Evolutionary conservation across 768 basidiomycete species (phyloP).

Genomic region (Megacollybia marginata): DNA sequence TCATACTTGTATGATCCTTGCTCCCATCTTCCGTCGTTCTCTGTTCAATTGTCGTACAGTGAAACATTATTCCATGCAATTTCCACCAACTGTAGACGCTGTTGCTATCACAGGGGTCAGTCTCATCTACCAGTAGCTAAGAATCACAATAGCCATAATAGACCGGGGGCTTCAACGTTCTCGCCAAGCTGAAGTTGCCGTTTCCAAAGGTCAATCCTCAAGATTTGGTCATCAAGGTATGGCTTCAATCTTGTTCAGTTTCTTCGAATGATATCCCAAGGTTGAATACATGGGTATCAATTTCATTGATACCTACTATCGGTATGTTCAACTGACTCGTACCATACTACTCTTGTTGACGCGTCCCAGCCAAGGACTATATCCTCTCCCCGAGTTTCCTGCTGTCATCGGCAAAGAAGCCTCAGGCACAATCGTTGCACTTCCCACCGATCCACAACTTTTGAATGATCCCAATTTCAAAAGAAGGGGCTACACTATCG

Average conservation of each 20-base stretch:
- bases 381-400: slow-evolving; percentile 51
- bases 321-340: slow-evolving; percentile 30
- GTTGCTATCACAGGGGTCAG: neutral
- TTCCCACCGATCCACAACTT: slow-evolving; percentile 62
- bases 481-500: slow-evolving; percentile 55
- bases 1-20: too few relatives aligned
- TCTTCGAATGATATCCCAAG: neutral
- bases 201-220: slow-evolving; percentile 57
- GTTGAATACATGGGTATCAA: slow-evolving; percentile 4
- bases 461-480: slow-evolving; percentile 57
- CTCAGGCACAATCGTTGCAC: slow-evolving; percentile 64
- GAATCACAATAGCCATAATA: slow-evolving; percentile 5
- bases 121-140: neutral
- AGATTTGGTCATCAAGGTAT: slow-evolving; percentile 49
- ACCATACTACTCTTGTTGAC: neutral
- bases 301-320: slow-evolving; percentile 41
- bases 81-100: neutral
- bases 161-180: slow-evolving; percentile 72
- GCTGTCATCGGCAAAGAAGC: slow-evolving; percentile 74
- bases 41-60: too few relatives aligned
- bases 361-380: slow-evolving; percentile 53
- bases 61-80: neutral
- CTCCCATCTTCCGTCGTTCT: too few relatives aligned
- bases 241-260: neutral
- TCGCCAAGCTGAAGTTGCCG: slow-evolving; percentile 57